phyloP scores from a whole-genome alignment of 257 asterid genomes.

The Nicotiana tabacum region DNA sequence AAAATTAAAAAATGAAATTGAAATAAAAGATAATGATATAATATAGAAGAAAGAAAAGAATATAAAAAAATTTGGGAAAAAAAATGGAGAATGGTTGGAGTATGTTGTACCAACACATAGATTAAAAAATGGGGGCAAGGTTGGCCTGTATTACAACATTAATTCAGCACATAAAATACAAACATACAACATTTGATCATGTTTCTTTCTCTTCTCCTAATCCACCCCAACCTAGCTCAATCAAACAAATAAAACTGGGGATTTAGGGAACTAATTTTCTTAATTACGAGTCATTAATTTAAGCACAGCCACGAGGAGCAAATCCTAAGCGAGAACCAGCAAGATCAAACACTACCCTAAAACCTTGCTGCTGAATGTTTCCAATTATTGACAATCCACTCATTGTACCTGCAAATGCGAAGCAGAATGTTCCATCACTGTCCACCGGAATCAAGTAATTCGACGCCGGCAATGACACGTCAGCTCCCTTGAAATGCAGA shows the following conservation, averaged over 20 bases:
- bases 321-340: conserved; percentile 37
- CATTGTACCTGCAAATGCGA: conserved; percentile 80
- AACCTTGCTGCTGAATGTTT: conserved; percentile 44
- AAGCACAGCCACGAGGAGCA: conserved; percentile 37
- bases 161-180: not conserved
- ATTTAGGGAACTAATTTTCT: not conserved
- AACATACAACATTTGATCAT: conserved; percentile 12
- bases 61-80: no score
- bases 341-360: conserved; percentile 37
- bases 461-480: conserved; percentile 82
- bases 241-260: not conserved
- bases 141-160: not conserved
- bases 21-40: no score
- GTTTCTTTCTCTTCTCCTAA: not conserved
- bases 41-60: no score
- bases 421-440: conserved; percentile 62
- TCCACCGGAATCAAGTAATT: conserved; percentile 91
- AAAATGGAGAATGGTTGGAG: no score
- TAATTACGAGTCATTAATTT: not conserved
- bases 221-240: not conserved
- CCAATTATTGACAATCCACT: conserved; percentile 53
- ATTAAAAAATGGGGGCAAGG: no score
- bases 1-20: no score
- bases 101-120: no score
- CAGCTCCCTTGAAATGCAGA: conserved; percentile 69